Conservation (phyloP, 345 rosid species). For the Mangifera indica region DNA sequence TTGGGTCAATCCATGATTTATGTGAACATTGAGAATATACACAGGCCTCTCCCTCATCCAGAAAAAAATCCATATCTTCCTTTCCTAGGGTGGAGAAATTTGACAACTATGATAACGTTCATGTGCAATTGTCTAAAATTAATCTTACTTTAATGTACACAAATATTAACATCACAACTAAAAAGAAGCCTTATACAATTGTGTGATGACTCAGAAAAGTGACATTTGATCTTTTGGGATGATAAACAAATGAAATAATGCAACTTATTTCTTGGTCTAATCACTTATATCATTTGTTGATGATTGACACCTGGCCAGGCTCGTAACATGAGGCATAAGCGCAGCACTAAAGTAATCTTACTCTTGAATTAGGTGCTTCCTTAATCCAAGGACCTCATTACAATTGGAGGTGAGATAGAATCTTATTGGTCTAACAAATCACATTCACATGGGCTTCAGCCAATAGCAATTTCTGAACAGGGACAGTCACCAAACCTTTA, state of each 20-base stretch:
- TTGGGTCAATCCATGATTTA: background rate
- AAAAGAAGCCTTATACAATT: background rate
- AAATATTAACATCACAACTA: background rate
- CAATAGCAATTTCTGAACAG: conserved; percentile 12
- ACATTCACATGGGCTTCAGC: conserved; percentile 30
- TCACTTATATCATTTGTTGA: conserved; percentile 38
- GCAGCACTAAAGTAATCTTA: background rate
- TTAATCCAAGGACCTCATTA: conserved; percentile 17
- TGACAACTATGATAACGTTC: conserved; percentile 20
- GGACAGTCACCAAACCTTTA: conserved; percentile 16
- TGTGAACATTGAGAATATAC: conserved; percentile 8
- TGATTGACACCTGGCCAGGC: conserved; percentile 45
- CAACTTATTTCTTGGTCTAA: conserved; percentile 6
- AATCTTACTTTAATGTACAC: background rate
- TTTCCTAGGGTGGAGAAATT: conserved; percentile 20
- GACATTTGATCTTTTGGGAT: conserved; percentile 14
- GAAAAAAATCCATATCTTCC: conserved; percentile 5
- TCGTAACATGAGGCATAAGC: conserved; percentile 21
- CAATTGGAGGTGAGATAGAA: conserved; percentile 15
- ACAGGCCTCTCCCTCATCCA: background rate
- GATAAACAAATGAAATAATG: conserved; percentile 3
- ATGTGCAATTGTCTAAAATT: conserved; percentile 13
- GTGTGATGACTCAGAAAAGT: background rate
- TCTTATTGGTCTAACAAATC: conserved; percentile 28
- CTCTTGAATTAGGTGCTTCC: conserved; percentile 24